Conservation (phyloP, 2,329 filamentous ascomycete species). For the Ophiobolus disseminans region DNA sequence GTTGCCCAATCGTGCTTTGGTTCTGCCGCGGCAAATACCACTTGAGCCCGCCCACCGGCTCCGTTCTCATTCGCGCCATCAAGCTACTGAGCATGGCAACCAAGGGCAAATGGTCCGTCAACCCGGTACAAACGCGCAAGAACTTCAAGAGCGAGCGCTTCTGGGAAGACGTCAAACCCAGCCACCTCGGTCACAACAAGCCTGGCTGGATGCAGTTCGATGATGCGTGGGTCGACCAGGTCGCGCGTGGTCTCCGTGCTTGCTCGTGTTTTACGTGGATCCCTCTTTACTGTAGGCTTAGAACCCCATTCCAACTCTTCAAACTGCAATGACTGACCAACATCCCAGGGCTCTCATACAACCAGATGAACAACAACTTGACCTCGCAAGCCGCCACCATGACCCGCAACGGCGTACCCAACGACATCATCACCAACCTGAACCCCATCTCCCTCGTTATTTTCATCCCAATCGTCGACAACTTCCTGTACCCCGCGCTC, state of each 20-base stretch:
- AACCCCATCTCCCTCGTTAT: slow-evolving; percentile 62
- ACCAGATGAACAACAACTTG: slow-evolving; percentile 63
- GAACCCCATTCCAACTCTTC: neutral
- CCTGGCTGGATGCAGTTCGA: slow-evolving; percentile 82
- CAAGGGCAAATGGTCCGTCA: slow-evolving; percentile 69
- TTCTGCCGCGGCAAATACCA: slow-evolving; percentile 68
- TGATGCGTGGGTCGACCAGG: slow-evolving; percentile 76
- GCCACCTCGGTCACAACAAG: slow-evolving; percentile 62
- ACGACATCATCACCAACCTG: slow-evolving; percentile 63
- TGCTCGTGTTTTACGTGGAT: slow-evolving; percentile 62
- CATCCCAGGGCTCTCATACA: slow-evolving; percentile 54
- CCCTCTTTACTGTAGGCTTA: slow-evolving; percentile 45
- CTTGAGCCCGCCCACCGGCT: slow-evolving; percentile 71
- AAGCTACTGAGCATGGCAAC: slow-evolving; percentile 66
- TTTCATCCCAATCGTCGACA: slow-evolving; percentile 62
- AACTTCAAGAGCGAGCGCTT: slow-evolving; percentile 65
- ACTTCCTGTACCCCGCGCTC: slow-evolving; percentile 59
- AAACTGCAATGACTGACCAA: slow-evolving; percentile 1
- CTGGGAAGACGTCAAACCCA: slow-evolving; percentile 75
- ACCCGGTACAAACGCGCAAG: slow-evolving; percentile 65
- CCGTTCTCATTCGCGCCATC: slow-evolving; percentile 72
- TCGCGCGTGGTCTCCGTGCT: slow-evolving; percentile 48
- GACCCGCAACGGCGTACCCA: slow-evolving; percentile 60
- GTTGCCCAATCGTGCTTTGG: slow-evolving; percentile 67
- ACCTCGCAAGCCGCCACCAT: slow-evolving; percentile 64